Evolutionary conservation across 1,139 yeast species (phyloP), one percentile per base, ranked within the genome.

Genomic region (Candida tropicalis): DNA sequence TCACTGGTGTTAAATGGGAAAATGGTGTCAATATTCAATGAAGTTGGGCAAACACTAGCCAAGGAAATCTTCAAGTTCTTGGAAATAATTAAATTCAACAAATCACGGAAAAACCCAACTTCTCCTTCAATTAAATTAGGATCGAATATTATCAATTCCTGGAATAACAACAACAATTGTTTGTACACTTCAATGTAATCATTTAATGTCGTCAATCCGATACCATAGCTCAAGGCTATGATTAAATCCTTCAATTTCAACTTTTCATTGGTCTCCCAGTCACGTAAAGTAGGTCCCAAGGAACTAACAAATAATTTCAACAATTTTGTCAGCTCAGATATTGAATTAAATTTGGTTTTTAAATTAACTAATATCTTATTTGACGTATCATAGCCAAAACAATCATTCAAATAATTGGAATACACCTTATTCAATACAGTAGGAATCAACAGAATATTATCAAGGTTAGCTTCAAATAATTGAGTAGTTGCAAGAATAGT

Each of bases 401-500:
- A 58, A 41, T 68, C 68, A 29, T 59, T 56, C 35, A 70, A 51
- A 48, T 83, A 90, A 43, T 75, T 68, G 0, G 70, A 50, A 54
- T 75, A 75, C 1, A 84, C 56, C 13, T 61, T 63, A 38, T 71
- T 70, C 41, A 87, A 53, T 1, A 77, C 56, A 1, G 63, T 59
- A 1, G 87, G 62, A 0, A 84, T 65, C 39, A 73, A 70, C 8
- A 70, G 53, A 3, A 79, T 66, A 43, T 79, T 73, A 9, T 81
- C 79, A 38, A 79, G 59, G 43, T 83, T 86, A 34, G 65, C 66
- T 40, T 80, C 81, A 39, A 89, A 70, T 11, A 87, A 65, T 5
- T 76, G 66, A 3, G 76, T 62, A 31, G 87, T 61, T 0, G 95
- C 77, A 41, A 76, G 77, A 48, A 90, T 60, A 0, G 95, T 75